These are phyloP conservation scores for Solanum habrochaites DNA, from an alignment of 257 asterid species.

Conservation along the genomic window DNA sequence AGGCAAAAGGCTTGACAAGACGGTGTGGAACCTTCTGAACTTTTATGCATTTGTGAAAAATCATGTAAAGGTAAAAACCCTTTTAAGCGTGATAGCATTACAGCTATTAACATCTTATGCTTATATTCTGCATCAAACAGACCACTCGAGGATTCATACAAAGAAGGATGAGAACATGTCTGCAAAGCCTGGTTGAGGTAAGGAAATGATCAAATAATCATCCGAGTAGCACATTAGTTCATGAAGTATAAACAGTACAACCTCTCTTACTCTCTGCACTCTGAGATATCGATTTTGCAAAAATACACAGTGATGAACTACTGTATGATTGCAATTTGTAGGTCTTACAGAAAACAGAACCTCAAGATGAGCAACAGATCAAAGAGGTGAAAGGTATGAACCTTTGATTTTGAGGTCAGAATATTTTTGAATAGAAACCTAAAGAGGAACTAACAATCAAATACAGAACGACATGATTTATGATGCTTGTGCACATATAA, in stretches of 20 bases:
- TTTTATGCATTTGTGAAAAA: constrained; percentile 61
- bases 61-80: constrained; percentile 65
- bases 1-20: constrained; percentile 77
- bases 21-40: constrained; percentile 84
- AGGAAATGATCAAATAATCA: neutral
- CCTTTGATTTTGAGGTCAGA: neutral
- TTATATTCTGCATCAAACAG: constrained; percentile 31
- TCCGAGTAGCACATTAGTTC: neutral
- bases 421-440: neutral
- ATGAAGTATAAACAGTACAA: neutral
- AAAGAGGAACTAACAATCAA: neutral
- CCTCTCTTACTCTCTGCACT: neutral
- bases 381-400: constrained; percentile 26
- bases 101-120: neutral
- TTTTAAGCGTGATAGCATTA: constrained; percentile 9
- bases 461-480: neutral
- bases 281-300: neutral
- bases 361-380: constrained; percentile 26
- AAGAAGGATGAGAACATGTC: constrained; percentile 69
- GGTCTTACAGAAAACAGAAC: constrained; percentile 33
- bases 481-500: neutral
- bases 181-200: constrained; percentile 66
- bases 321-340: constrained; percentile 12
- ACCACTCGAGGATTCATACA: constrained; percentile 73
- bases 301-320: neutral